Evolutionary conservation across 2,329 filamentous ascomycete species (phyloP), one percentile per base, ranked within the genome.

Genomic region (Xylaria sp.): DNA sequence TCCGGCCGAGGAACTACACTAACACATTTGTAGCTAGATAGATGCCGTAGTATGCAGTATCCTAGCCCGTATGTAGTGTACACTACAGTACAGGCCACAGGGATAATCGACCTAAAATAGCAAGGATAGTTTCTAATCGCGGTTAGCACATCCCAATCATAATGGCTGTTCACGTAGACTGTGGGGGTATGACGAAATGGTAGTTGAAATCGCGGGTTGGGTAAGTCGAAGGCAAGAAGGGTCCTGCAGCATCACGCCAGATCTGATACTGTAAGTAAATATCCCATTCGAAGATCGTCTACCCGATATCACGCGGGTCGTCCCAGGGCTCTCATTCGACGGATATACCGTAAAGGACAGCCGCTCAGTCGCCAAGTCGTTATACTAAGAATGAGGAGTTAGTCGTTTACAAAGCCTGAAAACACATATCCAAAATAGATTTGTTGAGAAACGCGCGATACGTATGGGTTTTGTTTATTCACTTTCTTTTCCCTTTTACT

Each of bases 121-220:
- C 61, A 61, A 54, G 61, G 64, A 32, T 55, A 3, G 12, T 6
- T 54, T 34, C 17, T 47, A 9, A n/a, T 59, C 30, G 30, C 36
- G 12, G 34, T 17, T 3, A 32, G 34, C n/a, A 27, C 4, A 30
- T 54, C 30, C 63, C 67, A 65, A 70, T 65, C 57, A 65, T 1
- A 30, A 14, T 27, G 11, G 11, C n/a, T 3, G 32, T 45, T 17
- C 48, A n/a, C 7, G 17, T 19, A 3, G 32, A 3, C n/a, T 55
- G 61, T 65, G 68, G 68, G 36, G 64, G 21, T 65, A 70, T 70
- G 68, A 70, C 68, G 65, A 60, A 68, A 70, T 68, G 9, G 45
- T 48, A 60, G 54, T 56, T 57, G 48, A 34, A 56, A 42, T 55
- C 42, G 61, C 61, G 68, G 65, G 68, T 68, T 67, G 64, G 65